Percentiles rank a stretch among this genome's conserved stretches.
Evolutionary conservation across 176 grass and related monocot species (phyloP).

Genomic region (Aegilops bicornis): DNA sequence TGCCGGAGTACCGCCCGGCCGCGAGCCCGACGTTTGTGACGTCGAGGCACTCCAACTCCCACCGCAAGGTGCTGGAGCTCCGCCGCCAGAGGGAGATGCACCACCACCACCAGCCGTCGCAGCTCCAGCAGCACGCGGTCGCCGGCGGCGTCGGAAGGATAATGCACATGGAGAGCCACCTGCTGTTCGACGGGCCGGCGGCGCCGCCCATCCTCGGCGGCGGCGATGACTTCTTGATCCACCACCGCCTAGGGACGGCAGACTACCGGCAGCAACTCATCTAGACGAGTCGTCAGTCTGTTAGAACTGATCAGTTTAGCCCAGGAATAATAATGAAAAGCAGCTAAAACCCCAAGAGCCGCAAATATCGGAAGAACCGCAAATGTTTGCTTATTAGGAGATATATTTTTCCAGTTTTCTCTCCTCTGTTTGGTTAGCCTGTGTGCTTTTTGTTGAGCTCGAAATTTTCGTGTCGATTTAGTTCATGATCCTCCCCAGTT

Average conservation of each 20-base stretch:
- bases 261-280: slow-evolving; percentile 78
- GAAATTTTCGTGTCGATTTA: slow-evolving; percentile 63
- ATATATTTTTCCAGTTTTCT: slow-evolving; percentile 11
- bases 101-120: neutral
- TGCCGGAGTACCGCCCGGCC: slow-evolving; percentile 91
- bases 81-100: slow-evolving; percentile 76
- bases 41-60: slow-evolving; percentile 92
- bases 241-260: slow-evolving; percentile 49
- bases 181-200: slow-evolving; percentile 40
- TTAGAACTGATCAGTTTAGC: slow-evolving; percentile 53
- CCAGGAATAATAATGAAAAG: slow-evolving; percentile 53
- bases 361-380: slow-evolving; percentile 19
- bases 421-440: slow-evolving; percentile 20
- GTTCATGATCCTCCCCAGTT: slow-evolving; percentile 15
- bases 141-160: neutral
- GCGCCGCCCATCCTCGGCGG: neutral
- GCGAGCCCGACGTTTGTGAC: slow-evolving; percentile 79
- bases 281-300: slow-evolving; percentile 37
- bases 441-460: slow-evolving; percentile 24
- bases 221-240: slow-evolving; percentile 67
- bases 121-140: slow-evolving; percentile 19
- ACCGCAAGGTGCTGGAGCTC: slow-evolving; percentile 95
- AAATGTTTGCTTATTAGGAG: slow-evolving; percentile 41
- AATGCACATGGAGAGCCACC: slow-evolving; percentile 28
- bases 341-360: slow-evolving; percentile 31